These are phyloP conservation scores for Emericellopsis cladophorae DNA, from an alignment of 2,329 filamentous ascomycete species.

Conservation along the genomic window DNA sequence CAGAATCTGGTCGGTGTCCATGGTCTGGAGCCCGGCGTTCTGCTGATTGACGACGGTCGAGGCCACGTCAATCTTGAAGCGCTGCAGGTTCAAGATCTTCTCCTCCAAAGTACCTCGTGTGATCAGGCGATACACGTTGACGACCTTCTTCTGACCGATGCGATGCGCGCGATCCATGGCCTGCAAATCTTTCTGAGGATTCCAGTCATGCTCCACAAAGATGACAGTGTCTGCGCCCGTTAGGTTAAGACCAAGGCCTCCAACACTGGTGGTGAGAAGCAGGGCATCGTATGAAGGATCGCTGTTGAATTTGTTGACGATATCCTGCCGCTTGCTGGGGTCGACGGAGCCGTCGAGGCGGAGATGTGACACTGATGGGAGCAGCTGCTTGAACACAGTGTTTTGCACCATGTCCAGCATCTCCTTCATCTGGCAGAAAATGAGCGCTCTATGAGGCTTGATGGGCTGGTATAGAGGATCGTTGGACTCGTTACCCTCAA, in stretches of 20 bases:
- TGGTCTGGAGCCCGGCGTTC: conserved; percentile 84
- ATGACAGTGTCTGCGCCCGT: conserved; percentile 98
- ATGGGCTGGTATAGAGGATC: conserved; percentile 65
- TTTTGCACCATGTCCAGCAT: conserved; percentile 99
- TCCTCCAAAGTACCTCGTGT: conserved; percentile 93
- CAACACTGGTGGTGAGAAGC: conserved; percentile 87
- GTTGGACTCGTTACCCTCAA: conserved; percentile 48
- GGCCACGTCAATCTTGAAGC: conserved; percentile 98
- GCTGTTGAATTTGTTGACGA: conserved; percentile 97
- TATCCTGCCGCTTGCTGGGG: conserved; percentile 86
- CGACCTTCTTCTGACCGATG: conserved; percentile 98
- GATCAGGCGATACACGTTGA: conserved; percentile 95
- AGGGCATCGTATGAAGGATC: conserved; percentile 94
- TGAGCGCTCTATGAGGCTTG: conserved; percentile 86
- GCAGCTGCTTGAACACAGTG: conserved; percentile 76
- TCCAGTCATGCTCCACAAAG: conserved; percentile 99
- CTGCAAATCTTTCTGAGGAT: conserved; percentile 95
- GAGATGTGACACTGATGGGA: conserved; percentile 87
- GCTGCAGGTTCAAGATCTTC: conserved; percentile 95
- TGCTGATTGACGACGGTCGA: conserved; percentile 98
- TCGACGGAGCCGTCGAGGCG: conserved; percentile 92
- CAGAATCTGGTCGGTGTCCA: conserved; percentile 97
- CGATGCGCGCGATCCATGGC: conserved; percentile 98
- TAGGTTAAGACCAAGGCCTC: conserved; percentile 85
- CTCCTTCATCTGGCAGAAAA: conserved; percentile 99